phyloP scores from a whole-genome alignment of 73 alveolate species.

The Paramecium caudatum region DNA sequence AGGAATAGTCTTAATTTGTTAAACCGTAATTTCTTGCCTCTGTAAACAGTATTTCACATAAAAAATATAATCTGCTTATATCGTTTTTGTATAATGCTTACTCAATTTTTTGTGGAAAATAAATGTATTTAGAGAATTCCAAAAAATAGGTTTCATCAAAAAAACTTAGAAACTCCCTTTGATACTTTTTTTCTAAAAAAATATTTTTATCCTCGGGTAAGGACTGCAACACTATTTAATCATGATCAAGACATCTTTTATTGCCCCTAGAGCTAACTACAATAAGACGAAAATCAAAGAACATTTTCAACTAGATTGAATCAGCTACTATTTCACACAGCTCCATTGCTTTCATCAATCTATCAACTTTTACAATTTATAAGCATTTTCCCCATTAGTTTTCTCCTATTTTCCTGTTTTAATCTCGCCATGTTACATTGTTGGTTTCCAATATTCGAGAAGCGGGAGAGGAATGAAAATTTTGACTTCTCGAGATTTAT shows the following conservation, averaged over 20 bases:
- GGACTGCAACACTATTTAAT: conserved; percentile 16
- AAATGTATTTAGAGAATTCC: not conserved
- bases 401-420: no score
- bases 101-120: conserved; percentile 6
- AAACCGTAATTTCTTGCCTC: not conserved
- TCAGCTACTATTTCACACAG: conserved; percentile 11
- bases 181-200: not conserved
- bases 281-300: conserved; percentile 37
- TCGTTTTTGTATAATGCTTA: not conserved
- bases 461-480: no score
- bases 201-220: not conserved
- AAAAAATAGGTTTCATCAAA: conserved; percentile 21
- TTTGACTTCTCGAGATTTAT: no score
- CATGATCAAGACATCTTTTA: not conserved
- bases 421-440: no score
- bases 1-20: not conserved
- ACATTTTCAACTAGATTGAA: not conserved
- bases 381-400: no score
- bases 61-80: not conserved
- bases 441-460: no score
- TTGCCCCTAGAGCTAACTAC: not conserved
- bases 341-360: not conserved
- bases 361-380: not conserved
- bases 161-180: not conserved
- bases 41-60: not conserved